Conservation (phyloP, 2,329 filamentous ascomycete genomes). For the Tolypocladium inflatum region DNA sequence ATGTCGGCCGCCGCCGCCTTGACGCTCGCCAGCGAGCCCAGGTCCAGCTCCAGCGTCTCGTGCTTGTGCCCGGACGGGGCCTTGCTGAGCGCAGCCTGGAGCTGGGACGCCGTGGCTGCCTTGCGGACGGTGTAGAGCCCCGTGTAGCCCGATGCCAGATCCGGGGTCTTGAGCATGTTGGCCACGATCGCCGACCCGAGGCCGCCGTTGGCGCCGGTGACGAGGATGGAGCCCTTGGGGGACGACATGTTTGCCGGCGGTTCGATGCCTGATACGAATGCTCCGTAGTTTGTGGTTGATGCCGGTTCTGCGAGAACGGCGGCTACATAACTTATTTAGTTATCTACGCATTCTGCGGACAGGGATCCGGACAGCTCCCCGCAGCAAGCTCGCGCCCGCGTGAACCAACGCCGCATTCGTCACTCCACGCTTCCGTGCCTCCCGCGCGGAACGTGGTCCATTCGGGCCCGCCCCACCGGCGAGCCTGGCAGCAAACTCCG, state of each 20-base stretch:
- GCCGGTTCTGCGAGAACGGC: not conserved
- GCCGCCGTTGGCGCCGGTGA: constrained; percentile 30
- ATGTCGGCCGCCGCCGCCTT: constrained; percentile 16
- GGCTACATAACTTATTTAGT: no score
- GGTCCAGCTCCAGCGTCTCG: constrained; percentile 22
- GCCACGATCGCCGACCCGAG: constrained; percentile 24
- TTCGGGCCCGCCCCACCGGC: not conserved
- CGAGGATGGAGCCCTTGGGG: constrained; percentile 19
- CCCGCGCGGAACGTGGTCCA: not conserved
- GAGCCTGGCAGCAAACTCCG: not conserved
- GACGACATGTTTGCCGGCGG: not conserved
- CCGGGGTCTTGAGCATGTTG: constrained; percentile 15
- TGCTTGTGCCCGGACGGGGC: constrained; percentile 15
- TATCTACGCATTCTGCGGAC: constrained; percentile 45
- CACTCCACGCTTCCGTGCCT: not conserved
- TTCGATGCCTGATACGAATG: not conserved
- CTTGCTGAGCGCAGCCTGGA: constrained; percentile 13
- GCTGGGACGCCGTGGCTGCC: constrained; percentile 16
- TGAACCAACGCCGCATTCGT: not conserved
- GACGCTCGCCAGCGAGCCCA: constrained; percentile 17
- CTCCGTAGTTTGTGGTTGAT: not conserved
- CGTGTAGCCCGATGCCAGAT: constrained; percentile 20
- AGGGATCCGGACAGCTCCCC: not conserved
- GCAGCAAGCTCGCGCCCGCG: not conserved
- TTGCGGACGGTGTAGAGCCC: constrained; percentile 28